A percentile compares a stretch with the other conserved stretches of the same genome.
Evolutionary conservation across 768 basidiomycete genomes (phyloP).

Genomic region (Hydnomerulius pinastri): DNA sequence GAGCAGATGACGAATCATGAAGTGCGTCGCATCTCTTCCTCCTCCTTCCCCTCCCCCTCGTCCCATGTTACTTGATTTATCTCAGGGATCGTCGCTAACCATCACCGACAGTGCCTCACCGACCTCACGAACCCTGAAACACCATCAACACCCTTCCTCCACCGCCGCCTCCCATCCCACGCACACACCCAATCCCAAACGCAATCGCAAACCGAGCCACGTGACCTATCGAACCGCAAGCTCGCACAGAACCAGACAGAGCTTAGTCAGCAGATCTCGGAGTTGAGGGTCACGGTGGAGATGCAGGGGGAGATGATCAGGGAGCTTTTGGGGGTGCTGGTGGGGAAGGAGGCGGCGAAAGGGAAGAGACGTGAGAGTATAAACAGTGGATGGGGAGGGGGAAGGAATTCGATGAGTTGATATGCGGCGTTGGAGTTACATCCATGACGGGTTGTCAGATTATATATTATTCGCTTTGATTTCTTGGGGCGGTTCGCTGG

Average conservation of each 20-base stretch:
- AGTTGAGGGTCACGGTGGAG: constrained; percentile 57
- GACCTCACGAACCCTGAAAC: constrained; percentile 19
- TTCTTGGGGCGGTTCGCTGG: too few species aligned
- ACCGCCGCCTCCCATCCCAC: constrained; percentile 15
- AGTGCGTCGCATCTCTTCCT: constrained; percentile 27
- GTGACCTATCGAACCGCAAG: constrained; percentile 58
- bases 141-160: constrained; percentile 14
- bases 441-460: too few species aligned
- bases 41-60: too few species aligned
- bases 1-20: constrained; percentile 67
- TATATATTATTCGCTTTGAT: too few species aligned
- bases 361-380: constrained; percentile 17
- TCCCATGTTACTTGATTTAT: too few species aligned
- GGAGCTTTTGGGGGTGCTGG: constrained; percentile 22
- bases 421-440: too few species aligned
- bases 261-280: constrained; percentile 63
- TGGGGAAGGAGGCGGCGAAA: constrained; percentile 1
- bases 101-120: too few species aligned
- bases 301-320: constrained; percentile 55
- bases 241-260: constrained; percentile 68
- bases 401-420: constrained; percentile 17
- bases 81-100: too few species aligned
- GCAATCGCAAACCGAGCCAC: constrained; percentile 14
- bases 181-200: background rate
- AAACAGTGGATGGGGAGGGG: constrained; percentile 1